These are phyloP conservation scores for Cerioporus squamosus DNA, from an alignment of 1,284 basidiomycete species.

Conservation along the genomic window DNA sequence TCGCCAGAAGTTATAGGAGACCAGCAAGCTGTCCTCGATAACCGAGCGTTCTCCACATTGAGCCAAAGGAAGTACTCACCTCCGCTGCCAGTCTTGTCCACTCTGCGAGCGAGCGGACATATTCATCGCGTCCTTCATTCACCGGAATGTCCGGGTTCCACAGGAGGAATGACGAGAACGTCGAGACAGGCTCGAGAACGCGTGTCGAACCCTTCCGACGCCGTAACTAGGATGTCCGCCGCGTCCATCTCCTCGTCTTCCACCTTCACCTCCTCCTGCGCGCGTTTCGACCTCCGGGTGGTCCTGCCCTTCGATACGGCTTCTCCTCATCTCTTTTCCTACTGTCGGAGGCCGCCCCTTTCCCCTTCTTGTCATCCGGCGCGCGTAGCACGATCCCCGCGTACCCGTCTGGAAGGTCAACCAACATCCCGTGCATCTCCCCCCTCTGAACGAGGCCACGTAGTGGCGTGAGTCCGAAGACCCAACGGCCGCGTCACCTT, in stretches of 20 bases:
- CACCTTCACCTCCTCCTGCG: conserved; percentile 21
- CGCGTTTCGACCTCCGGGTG: conserved; percentile 30
- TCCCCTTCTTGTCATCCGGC: conserved; percentile 29
- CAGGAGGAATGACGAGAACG: conserved; percentile 65
- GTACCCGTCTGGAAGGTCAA: conserved; percentile 69
- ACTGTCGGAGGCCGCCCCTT: conserved; percentile 24
- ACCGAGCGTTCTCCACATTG: too few species aligned
- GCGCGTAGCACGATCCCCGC: conserved; percentile 60
- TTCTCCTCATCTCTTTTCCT: conserved; percentile 5
- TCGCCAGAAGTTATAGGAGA: too few species aligned
- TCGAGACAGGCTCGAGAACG: conserved; percentile 49
- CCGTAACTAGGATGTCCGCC: conserved; percentile 25
- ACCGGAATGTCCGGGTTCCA: conserved; percentile 77
- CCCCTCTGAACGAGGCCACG: conserved; percentile 74
- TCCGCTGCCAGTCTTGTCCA: conserved; percentile 65
- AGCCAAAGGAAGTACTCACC: conserved; percentile 40
- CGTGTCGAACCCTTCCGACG: conserved; percentile 33
- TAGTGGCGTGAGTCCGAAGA: conserved; percentile 41
- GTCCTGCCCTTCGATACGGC: conserved; percentile 6
- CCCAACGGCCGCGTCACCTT: background rate
- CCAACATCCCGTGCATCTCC: conserved; percentile 63
- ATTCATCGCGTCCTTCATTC: conserved; percentile 71
- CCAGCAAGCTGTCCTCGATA: too few species aligned
- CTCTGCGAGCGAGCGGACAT: conserved; percentile 64
- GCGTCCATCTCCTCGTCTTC: conserved; percentile 28